These are phyloP conservation scores for Vanderwaltozyma yarrowii DNA, from an alignment of 805 yeast genomes.

Conservation along the genomic window DNA sequence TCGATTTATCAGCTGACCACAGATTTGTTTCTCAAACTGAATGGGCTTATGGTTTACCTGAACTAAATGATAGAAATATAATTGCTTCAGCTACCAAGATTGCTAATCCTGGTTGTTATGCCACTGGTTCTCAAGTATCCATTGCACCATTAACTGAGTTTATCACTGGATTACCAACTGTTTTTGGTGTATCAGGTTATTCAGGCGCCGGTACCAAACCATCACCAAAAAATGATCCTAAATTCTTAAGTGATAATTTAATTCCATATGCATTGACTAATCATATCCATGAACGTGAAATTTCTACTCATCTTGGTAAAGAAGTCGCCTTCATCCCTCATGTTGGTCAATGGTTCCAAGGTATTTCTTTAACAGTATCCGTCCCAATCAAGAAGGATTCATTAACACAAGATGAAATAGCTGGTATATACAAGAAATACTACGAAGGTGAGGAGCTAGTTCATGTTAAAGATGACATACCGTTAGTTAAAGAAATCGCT, in stretches of 20 bases:
- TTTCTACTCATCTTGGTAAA: constrained; percentile 66
- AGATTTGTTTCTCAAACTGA: constrained; percentile 81
- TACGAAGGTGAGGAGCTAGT: constrained; percentile 81
- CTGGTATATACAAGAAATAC: constrained; percentile 70
- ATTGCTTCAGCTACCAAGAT: constrained; percentile 71
- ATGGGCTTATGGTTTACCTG: constrained; percentile 96
- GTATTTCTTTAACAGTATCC: constrained; percentile 84
- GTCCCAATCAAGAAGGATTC: constrained; percentile 68
- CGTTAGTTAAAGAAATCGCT: constrained; percentile 80
- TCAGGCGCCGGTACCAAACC: constrained; percentile 99
- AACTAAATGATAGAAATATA: constrained; percentile 56
- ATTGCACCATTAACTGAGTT: constrained; percentile 75
- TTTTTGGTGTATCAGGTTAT: constrained; percentile 95
- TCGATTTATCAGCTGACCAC: constrained; percentile 93
- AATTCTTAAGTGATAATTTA: constrained; percentile 65
- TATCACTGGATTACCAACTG: constrained; percentile 62
- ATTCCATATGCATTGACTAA: constrained; percentile 94
- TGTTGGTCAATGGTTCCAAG: constrained; percentile 99
- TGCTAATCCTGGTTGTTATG: constrained; percentile 97
- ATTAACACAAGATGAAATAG: constrained; percentile 66
- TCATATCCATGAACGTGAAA: constrained; percentile 93
- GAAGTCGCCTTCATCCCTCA: constrained; percentile 90
- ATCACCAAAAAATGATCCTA: constrained; percentile 84
- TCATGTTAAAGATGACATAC: constrained; percentile 83
- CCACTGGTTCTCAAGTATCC: constrained; percentile 95